Evolutionary conservation across 768 basidiomycete species (phyloP).

Genomic region (Lactarius pseudohatsudake): DNA sequence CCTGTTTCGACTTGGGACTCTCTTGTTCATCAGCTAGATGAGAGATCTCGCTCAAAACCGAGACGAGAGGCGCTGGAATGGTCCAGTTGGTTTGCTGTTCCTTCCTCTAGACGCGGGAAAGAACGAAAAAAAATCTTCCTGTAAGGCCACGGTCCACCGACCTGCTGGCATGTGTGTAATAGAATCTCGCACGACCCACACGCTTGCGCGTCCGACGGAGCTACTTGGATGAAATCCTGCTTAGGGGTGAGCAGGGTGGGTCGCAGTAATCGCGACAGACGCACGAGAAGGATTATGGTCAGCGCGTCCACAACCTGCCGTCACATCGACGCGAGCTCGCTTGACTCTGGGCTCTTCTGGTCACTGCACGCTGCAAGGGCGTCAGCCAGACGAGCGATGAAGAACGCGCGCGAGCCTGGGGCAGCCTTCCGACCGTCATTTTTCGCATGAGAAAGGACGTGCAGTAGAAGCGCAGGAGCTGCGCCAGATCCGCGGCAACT

Average conservation of each 20-base stretch:
- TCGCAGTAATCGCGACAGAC: no score
- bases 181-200: constrained; percentile 43
- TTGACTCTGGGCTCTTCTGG: constrained; percentile 33
- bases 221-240: constrained; percentile 36
- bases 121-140: neutral
- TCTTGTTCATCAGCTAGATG: constrained; percentile 18
- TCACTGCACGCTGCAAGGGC: constrained; percentile 43
- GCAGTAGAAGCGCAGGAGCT: constrained; percentile 56
- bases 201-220: constrained; percentile 34
- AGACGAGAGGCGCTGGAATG: constrained; percentile 14
- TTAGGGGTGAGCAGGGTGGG: constrained; percentile 4
- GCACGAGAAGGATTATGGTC: no score
- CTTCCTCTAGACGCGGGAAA: constrained; percentile 16
- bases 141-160: constrained; percentile 31
- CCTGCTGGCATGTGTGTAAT: constrained; percentile 45
- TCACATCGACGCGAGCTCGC: constrained; percentile 40
- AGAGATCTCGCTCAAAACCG: constrained; percentile 21
- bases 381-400: constrained; percentile 49
- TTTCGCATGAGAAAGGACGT: constrained; percentile 42
- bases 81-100: constrained; percentile 24
- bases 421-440: constrained; percentile 47
- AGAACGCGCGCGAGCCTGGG: constrained; percentile 43
- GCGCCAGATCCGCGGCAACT: constrained; percentile 43
- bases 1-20: constrained; percentile 14
- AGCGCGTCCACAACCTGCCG: constrained; percentile 50